phyloP scores from a whole-genome alignment of 176 grass and related monocot species.

The Ananas comosus region DNA sequence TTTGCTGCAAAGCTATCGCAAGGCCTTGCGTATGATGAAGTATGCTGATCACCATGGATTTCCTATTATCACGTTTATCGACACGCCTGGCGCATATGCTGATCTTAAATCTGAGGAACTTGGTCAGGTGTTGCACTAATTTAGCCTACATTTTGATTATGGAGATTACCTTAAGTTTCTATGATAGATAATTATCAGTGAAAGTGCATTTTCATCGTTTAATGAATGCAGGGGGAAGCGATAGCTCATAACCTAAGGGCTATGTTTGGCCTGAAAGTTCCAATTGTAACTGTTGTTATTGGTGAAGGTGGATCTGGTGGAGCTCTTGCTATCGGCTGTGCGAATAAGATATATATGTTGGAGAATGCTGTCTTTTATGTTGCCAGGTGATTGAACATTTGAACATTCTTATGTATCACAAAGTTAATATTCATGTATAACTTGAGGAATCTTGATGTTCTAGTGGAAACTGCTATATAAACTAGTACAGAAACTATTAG shows the following conservation, averaged over 20 bases:
- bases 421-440: background rate
- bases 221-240: slow-evolving; percentile 36
- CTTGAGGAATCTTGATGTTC: background rate
- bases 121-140: slow-evolving; percentile 28
- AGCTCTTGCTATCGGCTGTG: slow-evolving; percentile 42
- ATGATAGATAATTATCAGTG: background rate
- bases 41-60: slow-evolving; percentile 37
- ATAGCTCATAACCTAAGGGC: slow-evolving; percentile 36
- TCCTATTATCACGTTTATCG: slow-evolving; percentile 46
- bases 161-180: background rate
- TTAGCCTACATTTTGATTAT: background rate
- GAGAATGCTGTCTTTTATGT: slow-evolving; percentile 47
- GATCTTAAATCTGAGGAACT: slow-evolving; percentile 52
- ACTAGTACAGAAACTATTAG: too few species aligned
- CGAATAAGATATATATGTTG: slow-evolving; percentile 40
- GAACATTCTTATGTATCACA: background rate
- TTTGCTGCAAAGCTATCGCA: slow-evolving; percentile 26
- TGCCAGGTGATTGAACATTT: slow-evolving; percentile 32
- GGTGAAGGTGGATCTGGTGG: slow-evolving; percentile 48
- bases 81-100: slow-evolving; percentile 42
- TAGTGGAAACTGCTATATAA: too few species aligned
- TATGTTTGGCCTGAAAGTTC: slow-evolving; percentile 44
- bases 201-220: background rate
- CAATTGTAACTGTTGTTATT: slow-evolving; percentile 38
- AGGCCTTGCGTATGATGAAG: slow-evolving; percentile 39